A percentile compares a stretch with the other conserved stretches of the same genome.
phyloP scores from a whole-genome alignment of 768 basidiomycete species.

The Collybia sordida region DNA sequence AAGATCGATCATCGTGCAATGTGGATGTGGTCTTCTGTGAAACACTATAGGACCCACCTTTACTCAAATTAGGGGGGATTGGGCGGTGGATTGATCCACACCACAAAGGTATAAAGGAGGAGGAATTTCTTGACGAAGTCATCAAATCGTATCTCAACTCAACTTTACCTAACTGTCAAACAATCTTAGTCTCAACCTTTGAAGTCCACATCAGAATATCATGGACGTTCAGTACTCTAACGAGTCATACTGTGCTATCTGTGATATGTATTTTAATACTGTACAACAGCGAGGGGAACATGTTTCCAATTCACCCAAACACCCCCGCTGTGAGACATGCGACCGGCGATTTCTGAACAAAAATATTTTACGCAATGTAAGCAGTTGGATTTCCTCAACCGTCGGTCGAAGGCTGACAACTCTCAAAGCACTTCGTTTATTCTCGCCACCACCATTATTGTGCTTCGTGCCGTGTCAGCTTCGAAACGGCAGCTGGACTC shows the following conservation, averaged over 20 bases:
- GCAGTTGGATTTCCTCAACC: neutral
- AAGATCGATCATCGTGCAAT: too few species aligned
- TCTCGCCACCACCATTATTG: slow-evolving; percentile 22
- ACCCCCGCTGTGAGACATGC: slow-evolving; percentile 21
- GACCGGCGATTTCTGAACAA: slow-evolving; percentile 16
- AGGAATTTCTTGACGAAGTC: too few species aligned
- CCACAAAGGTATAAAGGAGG: too few species aligned
- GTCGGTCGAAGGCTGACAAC: neutral
- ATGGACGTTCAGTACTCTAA: neutral
- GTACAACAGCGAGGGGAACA: slow-evolving; percentile 14
- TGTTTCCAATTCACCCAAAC: slow-evolving; percentile 9
- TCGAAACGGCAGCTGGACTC: slow-evolving; percentile 14
- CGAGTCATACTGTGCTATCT: slow-evolving; percentile 17
- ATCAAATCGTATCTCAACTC: too few species aligned
- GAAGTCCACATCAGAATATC: too few species aligned
- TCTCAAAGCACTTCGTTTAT: slow-evolving; percentile 15
- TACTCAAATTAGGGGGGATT: neutral
- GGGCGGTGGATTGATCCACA: too few species aligned
- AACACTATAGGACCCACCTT: too few species aligned
- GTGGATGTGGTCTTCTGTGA: too few species aligned
- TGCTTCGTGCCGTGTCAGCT: slow-evolving; percentile 17
- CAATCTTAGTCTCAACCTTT: too few species aligned
- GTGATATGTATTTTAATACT: slow-evolving; percentile 19
- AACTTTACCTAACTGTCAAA: too few species aligned
- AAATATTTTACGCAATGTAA: slow-evolving; percentile 17